Evolutionary conservation across 106 monocot species (phyloP), one percentile per base, ranked within the genome.

Genomic region (Phalaenopsis equestris): DNA sequence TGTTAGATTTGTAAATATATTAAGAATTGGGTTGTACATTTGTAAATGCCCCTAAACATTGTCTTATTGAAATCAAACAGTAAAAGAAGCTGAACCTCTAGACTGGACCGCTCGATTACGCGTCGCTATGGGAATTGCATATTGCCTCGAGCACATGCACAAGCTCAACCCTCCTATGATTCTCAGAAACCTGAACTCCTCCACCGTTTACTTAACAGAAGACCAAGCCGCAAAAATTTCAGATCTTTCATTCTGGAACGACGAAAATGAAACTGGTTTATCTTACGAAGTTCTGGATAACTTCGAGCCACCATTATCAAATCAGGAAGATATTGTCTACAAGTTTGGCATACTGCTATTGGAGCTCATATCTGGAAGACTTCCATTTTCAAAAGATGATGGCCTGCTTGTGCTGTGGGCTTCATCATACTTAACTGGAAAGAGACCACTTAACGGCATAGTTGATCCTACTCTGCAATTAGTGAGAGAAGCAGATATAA

Each of bases 161-260:
- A 80, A 67, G 14, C 84, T 86, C 15, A 48, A 76, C 23, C 91
- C 91, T 65, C 86, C 88, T 77, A 75, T 86, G 15, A 42, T 81
- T 58, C 78, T 86, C 14, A 83, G 78, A 75, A 84, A 79, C 73
- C 75, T 90, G 1, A 79, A 82, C 48, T 88, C 87, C 3, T 84
- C 87, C 3, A 82, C 81, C 11, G 78, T 91, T 19, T 89, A 85
- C 79, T 73, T 91, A 24, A 89, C 83, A 6, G 89, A 89, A 45
- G 89, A 94, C 78, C 90, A 83, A 67, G 94, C 96, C 2, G 91
- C 94, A 9, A 92, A 94, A 81, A 67, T 94, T 30, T 84, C 96
- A 0, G 88, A 96, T 75, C 75, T 90, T 43, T 79, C 70, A n/a
- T 91, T 93, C 42, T 81, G 80, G 76, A 83, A 72, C 24, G 85